Percentiles rank a stretch among this genome's conserved stretches.
Evolutionary conservation across 768 basidiomycete species (phyloP).

Genomic region (Termitomyces sp.): DNA sequence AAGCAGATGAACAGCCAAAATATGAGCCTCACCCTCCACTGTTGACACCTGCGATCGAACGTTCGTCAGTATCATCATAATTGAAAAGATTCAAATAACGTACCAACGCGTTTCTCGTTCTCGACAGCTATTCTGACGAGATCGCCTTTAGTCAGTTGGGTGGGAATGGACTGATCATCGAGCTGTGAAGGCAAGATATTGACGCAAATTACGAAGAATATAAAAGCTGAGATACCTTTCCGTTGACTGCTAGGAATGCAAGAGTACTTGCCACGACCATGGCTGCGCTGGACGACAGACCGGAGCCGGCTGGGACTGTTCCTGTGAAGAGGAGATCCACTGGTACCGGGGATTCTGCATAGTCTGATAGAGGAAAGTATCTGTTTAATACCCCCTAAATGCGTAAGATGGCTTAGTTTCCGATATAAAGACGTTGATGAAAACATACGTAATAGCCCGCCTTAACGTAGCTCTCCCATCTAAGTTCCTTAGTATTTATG

Average conservation of each 20-base stretch:
- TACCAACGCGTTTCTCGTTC: constrained; percentile 80
- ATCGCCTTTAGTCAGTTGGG: constrained; percentile 53
- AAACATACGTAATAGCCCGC: constrained; percentile 73
- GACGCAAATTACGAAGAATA: background rate
- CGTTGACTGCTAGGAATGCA: constrained; percentile 74
- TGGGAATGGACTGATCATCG: constrained; percentile 7
- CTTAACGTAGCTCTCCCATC: constrained; percentile 89
- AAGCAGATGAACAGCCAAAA: background rate
- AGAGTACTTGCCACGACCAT: constrained; percentile 88
- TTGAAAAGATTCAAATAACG: constrained; percentile 11
- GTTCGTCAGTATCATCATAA: background rate
- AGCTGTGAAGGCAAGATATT: constrained; percentile 7
- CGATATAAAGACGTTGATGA: background rate
- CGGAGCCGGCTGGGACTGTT: constrained; percentile 81
- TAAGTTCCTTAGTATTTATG: constrained; percentile 61
- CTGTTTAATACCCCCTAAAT: constrained; percentile 63
- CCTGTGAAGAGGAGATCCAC: constrained; percentile 79
- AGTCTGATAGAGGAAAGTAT: constrained; percentile 34
- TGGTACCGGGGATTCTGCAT: constrained; percentile 38
- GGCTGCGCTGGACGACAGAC: constrained; percentile 83
- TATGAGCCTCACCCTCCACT: constrained; percentile 58
- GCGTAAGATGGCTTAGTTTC: background rate
- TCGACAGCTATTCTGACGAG: constrained; percentile 78
- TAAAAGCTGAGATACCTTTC: constrained; percentile 37
- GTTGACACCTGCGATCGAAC: constrained; percentile 49